Evolutionary conservation across 257 asterid species (phyloP), one percentile per base, ranked within the genome.

Genomic region (Linderniella brevidens): DNA sequence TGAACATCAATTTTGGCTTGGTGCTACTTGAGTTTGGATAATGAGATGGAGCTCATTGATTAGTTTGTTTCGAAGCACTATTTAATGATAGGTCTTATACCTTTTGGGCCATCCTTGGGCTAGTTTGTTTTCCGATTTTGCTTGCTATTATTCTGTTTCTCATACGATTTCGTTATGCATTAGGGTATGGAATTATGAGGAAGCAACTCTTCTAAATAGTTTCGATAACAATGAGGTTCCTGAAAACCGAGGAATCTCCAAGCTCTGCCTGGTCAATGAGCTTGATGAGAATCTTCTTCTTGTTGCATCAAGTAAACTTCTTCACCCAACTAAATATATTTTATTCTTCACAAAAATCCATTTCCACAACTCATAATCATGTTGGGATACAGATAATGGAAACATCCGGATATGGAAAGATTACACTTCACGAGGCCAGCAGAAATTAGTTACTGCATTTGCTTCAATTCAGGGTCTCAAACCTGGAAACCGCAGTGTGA

Each of bases 321-420:
- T 51, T 46, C 18, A 49, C 57, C 42, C 49, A 19, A 71, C 59
- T 46, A 50, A 48, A 41, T 17, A 14, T 4, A 3, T 17, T 17
- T 17, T 19, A 1, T 4, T 13, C 1, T 17, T 17, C 48, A n/a
- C 14, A 8, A 8, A 17, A 17, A 5, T 3, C 3, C 35, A 11
- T 16, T 3, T 8, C 51, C 14, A 17, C 2, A 13, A 4, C 25
- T 9, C 9, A 17, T 57, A 45, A 49, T 52, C 41, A 59, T 59
- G 17, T 63, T 43, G 49, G 57, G 9, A 39, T 55, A 1, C 52
- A 90, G 99, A 79, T 75, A 92, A 85, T 70, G 99, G 99, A 48
- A 75, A 72, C 70, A 67, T 90, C 62, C 79, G 99, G 46, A 67
- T 90, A 29, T 90, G 99, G 99, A 90, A 82, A 71, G 93, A 85